Evolutionary conservation across 2,329 filamentous ascomycete species (phyloP).

Genomic region (Aspergillus nomiae): DNA sequence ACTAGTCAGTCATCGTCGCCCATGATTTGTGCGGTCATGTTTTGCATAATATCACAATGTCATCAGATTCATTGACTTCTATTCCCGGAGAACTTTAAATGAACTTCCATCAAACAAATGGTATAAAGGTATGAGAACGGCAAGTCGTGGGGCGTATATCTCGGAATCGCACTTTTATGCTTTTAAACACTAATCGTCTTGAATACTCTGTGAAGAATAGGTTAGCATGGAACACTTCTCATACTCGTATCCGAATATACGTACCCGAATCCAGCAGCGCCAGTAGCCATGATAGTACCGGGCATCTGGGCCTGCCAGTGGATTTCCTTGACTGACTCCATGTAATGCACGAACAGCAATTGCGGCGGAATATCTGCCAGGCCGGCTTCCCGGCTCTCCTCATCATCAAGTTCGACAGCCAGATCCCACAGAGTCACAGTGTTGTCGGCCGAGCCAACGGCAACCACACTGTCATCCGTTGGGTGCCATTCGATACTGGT

Average conservation of each 20-base stretch:
- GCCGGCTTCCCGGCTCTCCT: conserved; percentile 88
- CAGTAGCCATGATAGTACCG: conserved; percentile 84
- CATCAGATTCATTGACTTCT: conserved; percentile 3
- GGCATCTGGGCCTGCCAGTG: conserved; percentile 98
- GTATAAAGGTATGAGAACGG: background rate
- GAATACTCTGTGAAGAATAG: conserved; percentile 61
- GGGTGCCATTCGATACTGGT: conserved; percentile 98
- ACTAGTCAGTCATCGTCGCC: background rate
- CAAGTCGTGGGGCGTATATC: background rate
- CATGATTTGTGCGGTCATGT: background rate
- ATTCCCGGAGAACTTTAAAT: background rate
- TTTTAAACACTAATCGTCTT: conserved; percentile 77
- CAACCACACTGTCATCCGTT: conserved; percentile 92
- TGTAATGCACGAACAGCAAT: conserved; percentile 93
- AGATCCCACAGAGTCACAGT: conserved; percentile 96
- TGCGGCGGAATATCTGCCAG: conserved; percentile 91
- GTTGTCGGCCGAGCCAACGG: conserved; percentile 88
- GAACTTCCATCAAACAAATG: conserved; percentile 1
- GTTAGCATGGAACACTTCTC: conserved; percentile 20
- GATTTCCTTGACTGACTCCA: conserved; percentile 89
- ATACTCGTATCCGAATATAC: conserved; percentile 24
- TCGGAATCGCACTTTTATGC: background rate
- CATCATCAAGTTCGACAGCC: conserved; percentile 93
- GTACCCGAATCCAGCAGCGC: conserved; percentile 76
- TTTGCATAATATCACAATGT: background rate